Base-by-base conservation (phyloP, 2,329 filamentous ascomycete species). In the Knoxdaviesia capensis region DNA sequence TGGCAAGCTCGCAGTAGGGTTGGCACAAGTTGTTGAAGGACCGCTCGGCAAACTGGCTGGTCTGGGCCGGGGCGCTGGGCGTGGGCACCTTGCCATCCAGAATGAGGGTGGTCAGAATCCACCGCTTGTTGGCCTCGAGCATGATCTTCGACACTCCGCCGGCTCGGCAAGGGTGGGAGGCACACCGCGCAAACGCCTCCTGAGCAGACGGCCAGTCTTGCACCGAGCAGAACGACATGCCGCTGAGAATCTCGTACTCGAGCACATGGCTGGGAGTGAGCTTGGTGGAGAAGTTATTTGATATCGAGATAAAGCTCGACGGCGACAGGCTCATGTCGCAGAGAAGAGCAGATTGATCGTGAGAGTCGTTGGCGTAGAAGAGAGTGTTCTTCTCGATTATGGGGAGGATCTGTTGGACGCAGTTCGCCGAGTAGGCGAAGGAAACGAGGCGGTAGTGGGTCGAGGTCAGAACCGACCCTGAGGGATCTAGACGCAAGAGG, bases 71-170 rank as follows among this genome's bases (percentile, higher is more conserved):
- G 11, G 31, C 36, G n/a, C 11, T 35, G 6, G 34, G 34, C 7
- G 34, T 32, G 11, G 28, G 34, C 7, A 47, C 31, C 51, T 65
- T 71, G 48, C 86, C 87, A 42, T 76, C 63, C 6, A 72, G 65
- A 11, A 98, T 62, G 43, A 94, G 66, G 42, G 76, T 74, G 7
- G 86, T 69, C 10, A 98, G 62, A 6, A 92, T 55, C 81, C 85
- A 94, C 58, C 88, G 92, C 61, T 88, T 92, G 64, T 93, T 88
- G 5, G 84, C 83, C 49, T 94, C 85, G 4, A 81, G 66, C 80
- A 90, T 90, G 41, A 92, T 68, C 54, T 76, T 78, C 56, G 79
- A 88, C 8, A 74, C 65, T 34, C 73, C 67, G 32, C 66, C 63
- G 20, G 76, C 77, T 41, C 63, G 66, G 0, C 68, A 64, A 1